Conservation (phyloP, 371 early-diverging fungal species). For the Mucor circinelloides region DNA sequence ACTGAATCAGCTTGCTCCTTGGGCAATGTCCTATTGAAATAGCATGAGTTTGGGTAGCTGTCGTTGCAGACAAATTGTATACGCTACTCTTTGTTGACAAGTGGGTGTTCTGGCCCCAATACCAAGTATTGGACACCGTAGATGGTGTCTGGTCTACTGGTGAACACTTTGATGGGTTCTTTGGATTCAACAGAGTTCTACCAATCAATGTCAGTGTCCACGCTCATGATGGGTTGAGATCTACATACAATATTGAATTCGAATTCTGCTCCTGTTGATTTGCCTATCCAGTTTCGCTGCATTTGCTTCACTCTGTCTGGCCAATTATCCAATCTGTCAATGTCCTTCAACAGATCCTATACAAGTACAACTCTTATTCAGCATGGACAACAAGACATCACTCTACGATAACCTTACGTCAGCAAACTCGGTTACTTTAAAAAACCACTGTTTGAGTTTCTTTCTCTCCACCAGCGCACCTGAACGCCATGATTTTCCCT, state of each 20-base stretch:
- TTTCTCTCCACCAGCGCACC: constrained; percentile 93
- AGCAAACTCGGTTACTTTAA: constrained; percentile 84
- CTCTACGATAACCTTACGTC: constrained; percentile 60
- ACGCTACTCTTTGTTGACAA: constrained; percentile 39
- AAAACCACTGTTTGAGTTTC: constrained; percentile 91
- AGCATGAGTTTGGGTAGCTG: background rate
- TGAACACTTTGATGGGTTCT: constrained; percentile 70
- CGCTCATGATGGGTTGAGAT: background rate
- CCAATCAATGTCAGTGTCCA: background rate
- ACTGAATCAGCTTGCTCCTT: constrained; percentile 49
- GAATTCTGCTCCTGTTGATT: constrained; percentile 81
- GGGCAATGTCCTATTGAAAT: constrained; percentile 43
- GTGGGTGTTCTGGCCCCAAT: constrained; percentile 71
- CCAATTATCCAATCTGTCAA: constrained; percentile 79
- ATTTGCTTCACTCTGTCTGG: constrained; percentile 88
- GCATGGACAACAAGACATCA: background rate
- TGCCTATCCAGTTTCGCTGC: constrained; percentile 96
- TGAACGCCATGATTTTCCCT: constrained; percentile 90
- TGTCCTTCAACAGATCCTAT: constrained; percentile 77
- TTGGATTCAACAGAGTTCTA: background rate
- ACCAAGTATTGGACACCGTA: constrained; percentile 80
- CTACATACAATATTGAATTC: constrained; percentile 55
- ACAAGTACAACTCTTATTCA: background rate
- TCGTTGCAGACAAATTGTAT: background rate
- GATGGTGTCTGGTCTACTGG: constrained; percentile 80